Percentiles rank a stretch among this genome's conserved stretches.
These are phyloP conservation scores for Rosa hybrid DNA, from an alignment of 331 rosid genomes.

Conservation along the genomic window DNA sequence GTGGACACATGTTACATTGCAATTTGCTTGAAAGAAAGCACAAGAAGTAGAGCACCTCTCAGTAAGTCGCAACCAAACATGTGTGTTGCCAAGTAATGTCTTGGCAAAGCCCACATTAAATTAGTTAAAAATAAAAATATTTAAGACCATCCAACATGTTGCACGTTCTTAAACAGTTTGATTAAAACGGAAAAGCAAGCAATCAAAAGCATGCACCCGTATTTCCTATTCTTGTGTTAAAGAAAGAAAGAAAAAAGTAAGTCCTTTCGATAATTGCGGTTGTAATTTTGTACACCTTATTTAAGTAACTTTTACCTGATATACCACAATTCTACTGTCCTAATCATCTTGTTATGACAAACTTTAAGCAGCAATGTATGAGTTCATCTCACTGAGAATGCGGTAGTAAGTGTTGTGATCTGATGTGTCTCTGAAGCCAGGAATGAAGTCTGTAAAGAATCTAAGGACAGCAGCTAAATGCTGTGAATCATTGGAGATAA, in stretches of 20 bases:
- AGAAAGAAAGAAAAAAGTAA: not conserved
- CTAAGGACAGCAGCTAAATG: conserved; percentile 86
- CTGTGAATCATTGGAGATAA: conserved; percentile 61
- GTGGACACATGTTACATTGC: not conserved
- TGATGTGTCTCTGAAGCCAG: conserved; percentile 64
- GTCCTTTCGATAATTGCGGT: not conserved
- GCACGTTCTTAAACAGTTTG: not conserved
- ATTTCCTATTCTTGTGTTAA: not conserved
- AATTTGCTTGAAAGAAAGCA: not conserved
- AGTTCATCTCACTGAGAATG: conserved; percentile 73
- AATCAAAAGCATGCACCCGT: not conserved
- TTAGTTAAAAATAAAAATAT: not conserved
- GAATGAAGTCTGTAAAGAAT: conserved; percentile 78
- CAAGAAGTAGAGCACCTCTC: too few relatives aligned
- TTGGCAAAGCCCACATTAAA: not conserved
- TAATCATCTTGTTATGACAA: not conserved
- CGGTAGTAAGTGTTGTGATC: conserved; percentile 71
- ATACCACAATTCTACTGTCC: not conserved
- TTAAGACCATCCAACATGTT: not conserved
- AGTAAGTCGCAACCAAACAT: not conserved
- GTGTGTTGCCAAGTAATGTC: not conserved
- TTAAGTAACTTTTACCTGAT: not conserved
- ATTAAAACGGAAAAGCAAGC: not conserved
- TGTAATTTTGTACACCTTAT: not conserved
- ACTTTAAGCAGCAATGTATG: conserved; percentile 55